These are phyloP conservation scores for Oryza meridionalis DNA, from an alignment of 176 grass and related monocot genomes.

Conservation along the genomic window DNA sequence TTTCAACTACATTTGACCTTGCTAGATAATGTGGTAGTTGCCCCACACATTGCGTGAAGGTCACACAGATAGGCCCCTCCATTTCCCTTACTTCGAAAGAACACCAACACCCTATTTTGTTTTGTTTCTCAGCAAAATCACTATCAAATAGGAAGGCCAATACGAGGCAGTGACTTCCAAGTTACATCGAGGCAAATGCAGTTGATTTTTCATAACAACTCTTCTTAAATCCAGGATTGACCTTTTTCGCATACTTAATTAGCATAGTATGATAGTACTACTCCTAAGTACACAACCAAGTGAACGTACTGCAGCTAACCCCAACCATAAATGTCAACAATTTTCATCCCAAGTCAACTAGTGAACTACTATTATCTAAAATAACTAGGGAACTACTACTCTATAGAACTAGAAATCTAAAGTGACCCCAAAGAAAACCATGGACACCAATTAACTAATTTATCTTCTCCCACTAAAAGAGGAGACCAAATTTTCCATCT, in stretches of 20 bases:
- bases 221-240: background rate
- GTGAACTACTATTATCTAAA: background rate
- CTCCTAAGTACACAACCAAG: background rate
- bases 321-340: constrained; percentile 29
- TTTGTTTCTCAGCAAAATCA: constrained; percentile 28
- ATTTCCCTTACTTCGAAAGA: constrained; percentile 11
- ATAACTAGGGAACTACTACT: constrained; percentile 1
- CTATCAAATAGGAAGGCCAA: constrained; percentile 30
- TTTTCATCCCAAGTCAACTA: constrained; percentile 35
- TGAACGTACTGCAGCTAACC: constrained; percentile 38
- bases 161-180: constrained; percentile 15
- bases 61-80: constrained; percentile 17
- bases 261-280: background rate
- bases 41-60: constrained; percentile 24
- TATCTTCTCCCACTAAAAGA: background rate
- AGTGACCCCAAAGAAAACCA: background rate
- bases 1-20: constrained; percentile 26
- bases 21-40: constrained; percentile 6
- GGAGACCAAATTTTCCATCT: constrained; percentile 2
- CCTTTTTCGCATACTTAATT: background rate
- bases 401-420: background rate
- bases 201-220: background rate
- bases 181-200: constrained; percentile 22
- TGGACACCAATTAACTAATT: background rate
- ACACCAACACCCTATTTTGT: background rate